phyloP scores from a whole-genome alignment of 768 basidiomycete genomes.

The Grammothele lineata region DNA sequence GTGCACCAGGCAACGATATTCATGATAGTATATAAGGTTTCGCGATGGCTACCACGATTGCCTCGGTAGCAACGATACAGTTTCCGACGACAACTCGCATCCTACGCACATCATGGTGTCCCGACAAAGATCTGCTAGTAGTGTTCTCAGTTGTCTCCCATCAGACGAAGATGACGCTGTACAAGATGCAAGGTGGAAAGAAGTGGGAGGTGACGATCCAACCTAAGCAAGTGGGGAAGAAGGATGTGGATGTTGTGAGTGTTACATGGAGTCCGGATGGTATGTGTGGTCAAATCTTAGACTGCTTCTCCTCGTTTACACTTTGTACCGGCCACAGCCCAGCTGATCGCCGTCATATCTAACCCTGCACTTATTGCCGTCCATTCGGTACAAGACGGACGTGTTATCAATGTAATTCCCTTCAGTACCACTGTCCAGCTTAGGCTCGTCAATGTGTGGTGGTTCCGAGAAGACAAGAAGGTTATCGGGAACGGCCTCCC shows the following conservation, averaged over 20 bases:
- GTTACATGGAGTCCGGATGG: slow-evolving; percentile 85
- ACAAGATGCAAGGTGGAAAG: slow-evolving; percentile 76
- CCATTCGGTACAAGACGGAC: slow-evolving; percentile 77
- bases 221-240: slow-evolving; percentile 29
- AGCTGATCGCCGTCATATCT: slow-evolving; percentile 61
- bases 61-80: slow-evolving; percentile 51
- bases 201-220: slow-evolving; percentile 78
- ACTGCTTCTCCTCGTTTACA: slow-evolving; percentile 5
- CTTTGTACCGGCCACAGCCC: slow-evolving; percentile 37
- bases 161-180: slow-evolving; percentile 67
- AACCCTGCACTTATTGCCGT: slow-evolving; percentile 65
- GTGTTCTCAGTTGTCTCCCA: slow-evolving; percentile 64
- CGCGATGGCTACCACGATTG: slow-evolving; percentile 34
- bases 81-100: slow-evolving; percentile 57
- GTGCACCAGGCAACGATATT: no score
- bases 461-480: slow-evolving; percentile 55
- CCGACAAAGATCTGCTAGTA: slow-evolving; percentile 77
- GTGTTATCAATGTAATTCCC: no score
- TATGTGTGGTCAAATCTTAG: slow-evolving; percentile 27
- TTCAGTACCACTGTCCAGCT: no score
- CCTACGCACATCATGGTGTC: slow-evolving; percentile 66
- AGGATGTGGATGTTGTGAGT: slow-evolving; percentile 45
- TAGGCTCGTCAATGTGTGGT: slow-evolving; percentile 44
- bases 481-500: slow-evolving; percentile 46
- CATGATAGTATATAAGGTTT: no score